Evolutionary conservation across 345 rosid genomes (phyloP).

Genomic region (Melaleuca alternifolia): DNA sequence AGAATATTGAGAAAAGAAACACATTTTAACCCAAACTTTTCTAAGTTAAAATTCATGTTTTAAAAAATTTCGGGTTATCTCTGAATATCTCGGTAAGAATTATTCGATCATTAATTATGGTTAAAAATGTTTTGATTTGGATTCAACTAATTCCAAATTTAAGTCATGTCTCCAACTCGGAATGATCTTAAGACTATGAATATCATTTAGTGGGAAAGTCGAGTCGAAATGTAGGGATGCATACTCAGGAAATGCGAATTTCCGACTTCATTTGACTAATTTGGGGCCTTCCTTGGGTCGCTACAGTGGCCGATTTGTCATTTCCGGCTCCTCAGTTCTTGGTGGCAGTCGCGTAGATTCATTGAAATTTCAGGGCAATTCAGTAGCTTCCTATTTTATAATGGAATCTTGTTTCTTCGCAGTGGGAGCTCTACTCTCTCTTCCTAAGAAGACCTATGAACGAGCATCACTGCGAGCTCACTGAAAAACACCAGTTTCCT

Average conservation of each 20-base stretch:
- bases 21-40: neutral
- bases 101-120: too few relatives aligned
- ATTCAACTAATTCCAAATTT: neutral
- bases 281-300: neutral
- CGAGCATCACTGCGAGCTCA: neutral
- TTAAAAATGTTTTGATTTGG: neutral
- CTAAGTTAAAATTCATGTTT: neutral
- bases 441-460: neutral
- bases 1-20: too few relatives aligned
- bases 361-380: neutral
- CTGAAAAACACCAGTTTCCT: neutral
- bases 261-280: neutral
- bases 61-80: neutral
- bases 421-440: neutral
- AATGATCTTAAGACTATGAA: neutral
- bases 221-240: neutral
- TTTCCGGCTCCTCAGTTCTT: neutral
- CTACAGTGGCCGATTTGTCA: neutral
- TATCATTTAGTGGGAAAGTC: neutral
- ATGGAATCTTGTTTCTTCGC: neutral
- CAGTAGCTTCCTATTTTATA: neutral
- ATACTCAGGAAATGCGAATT: neutral
- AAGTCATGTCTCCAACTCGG: neutral
- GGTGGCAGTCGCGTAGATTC: neutral
- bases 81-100: neutral